Evolutionary conservation across 768 basidiomycete genomes (phyloP), one percentile per base, ranked within the genome.

Genomic region (Termitomyces sp.): DNA sequence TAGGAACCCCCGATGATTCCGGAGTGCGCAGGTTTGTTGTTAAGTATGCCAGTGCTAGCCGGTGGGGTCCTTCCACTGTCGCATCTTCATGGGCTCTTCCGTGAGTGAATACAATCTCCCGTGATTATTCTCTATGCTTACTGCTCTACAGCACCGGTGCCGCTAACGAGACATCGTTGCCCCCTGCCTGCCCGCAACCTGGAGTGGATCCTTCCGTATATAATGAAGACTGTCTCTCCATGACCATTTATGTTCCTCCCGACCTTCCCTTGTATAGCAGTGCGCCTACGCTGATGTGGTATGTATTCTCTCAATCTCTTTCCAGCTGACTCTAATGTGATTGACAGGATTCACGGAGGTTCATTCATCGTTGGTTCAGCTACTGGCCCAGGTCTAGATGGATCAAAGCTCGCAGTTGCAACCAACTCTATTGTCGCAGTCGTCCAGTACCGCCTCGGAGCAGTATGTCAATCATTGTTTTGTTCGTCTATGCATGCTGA

Each of bases 371-470:
- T 75, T 4, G 92, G 94, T 7, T 86, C 86, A 39, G 86, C 88
- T 4, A 85, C 83, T 9, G 82, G 75, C 26, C 79, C 88, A 15
- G 90, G 86, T 31, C 73, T 96, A 12, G 89, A 93, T 68, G 92
- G 90, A 1, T 87, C 88, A 7, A 81, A 78, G 4, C 81, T 94
- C 16, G 91, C 92, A 0, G 65, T 78, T 26, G 80, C 82, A 1
- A 88, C 88, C 6, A 77, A 83, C 48, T 86, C 90, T 5, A 86
- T 94, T 55, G 90, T 94, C 18, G 86, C 85, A 8, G 85, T 91
- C 16, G 75, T 92, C 28, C 92, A 94, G 68, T 93, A 94, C 66
- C 84, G 93, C 51, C 77, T 90, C n/a, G 92, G 89, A 46, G 82
- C 82, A 58, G 84, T 91, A 68, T 62, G 86, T 75, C n/a, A 44